These are phyloP conservation scores for Rauvolfia tetraphylla DNA, from an alignment of 257 asterid genomes.

Conservation along the genomic window DNA sequence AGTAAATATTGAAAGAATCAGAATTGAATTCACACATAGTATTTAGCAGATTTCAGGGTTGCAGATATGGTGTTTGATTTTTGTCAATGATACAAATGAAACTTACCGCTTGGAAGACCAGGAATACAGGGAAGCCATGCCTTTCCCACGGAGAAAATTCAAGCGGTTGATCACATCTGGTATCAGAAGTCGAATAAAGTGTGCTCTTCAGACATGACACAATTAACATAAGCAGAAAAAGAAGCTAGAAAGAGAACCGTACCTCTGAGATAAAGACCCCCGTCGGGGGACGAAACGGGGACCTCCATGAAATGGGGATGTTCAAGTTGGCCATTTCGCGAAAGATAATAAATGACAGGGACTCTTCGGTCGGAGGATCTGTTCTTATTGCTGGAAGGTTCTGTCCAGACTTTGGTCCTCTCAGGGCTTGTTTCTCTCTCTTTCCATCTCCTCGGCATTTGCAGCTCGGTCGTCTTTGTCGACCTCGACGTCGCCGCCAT, in stretches of 20 bases:
- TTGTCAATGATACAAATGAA: background rate
- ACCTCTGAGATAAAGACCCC: constrained; percentile 70
- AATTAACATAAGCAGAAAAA: background rate
- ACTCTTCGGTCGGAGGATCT: constrained; percentile 34
- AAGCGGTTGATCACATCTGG: constrained; percentile 70
- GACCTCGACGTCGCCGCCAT: constrained; percentile 51
- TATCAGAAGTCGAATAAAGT: background rate
- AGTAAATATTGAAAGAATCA: background rate
- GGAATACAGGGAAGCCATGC: constrained; percentile 71
- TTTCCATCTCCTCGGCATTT: constrained; percentile 28
- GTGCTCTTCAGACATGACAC: background rate
- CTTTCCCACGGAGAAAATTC: constrained; percentile 74
- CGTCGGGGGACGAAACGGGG: constrained; percentile 50
- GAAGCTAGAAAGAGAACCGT: background rate
- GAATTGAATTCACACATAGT: background rate
- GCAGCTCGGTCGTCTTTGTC: constrained; percentile 32
- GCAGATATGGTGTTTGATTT: background rate
- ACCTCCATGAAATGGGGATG: constrained; percentile 98
- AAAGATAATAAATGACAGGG: constrained; percentile 69
- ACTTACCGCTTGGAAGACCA: constrained; percentile 80
- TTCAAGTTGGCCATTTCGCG: constrained; percentile 77
- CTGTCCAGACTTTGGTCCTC: constrained; percentile 56
- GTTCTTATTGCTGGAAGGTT: constrained; percentile 36
- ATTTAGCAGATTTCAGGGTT: background rate
- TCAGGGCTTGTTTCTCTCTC: constrained; percentile 57